Evolutionary conservation across 306 rosid species (phyloP).

Genomic region (Prunus mira): DNA sequence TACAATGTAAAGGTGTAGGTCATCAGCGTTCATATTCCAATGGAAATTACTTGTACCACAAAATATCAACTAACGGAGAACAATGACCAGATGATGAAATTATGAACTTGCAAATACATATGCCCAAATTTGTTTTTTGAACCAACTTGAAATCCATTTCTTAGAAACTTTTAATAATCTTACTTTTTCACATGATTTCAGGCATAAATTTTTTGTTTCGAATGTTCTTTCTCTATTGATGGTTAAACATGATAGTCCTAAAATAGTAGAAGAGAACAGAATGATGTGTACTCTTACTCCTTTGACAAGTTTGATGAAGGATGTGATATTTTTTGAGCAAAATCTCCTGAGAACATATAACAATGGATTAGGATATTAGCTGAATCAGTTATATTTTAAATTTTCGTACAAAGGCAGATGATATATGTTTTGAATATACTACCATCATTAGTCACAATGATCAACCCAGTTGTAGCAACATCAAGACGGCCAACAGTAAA

Average conservation of each 20-base stretch:
- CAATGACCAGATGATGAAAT: neutral
- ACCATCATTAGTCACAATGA: constrained; percentile 96
- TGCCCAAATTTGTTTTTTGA: too few species aligned
- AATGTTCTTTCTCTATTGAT: neutral
- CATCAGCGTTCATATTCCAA: constrained; percentile 14
- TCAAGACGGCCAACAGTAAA: constrained; percentile 97
- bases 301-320: constrained; percentile 82
- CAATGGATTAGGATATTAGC: constrained; percentile 27
- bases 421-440: constrained; percentile 24
- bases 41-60: constrained; percentile 6
- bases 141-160: too few species aligned
- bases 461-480: constrained; percentile 93
- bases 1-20: constrained; percentile 20
- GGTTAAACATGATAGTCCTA: neutral
- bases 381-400: constrained; percentile 1
- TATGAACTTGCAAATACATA: too few species aligned
- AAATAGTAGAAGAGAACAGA: constrained; percentile 6
- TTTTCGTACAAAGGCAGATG: neutral
- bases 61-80: constrained; percentile 13
- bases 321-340: constrained; percentile 51
- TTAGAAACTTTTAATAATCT: too few species aligned
- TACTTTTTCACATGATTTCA: neutral
- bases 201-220: neutral
- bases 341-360: constrained; percentile 25
- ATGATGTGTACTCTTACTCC: constrained; percentile 58